phyloP scores from a whole-genome alignment of 495 filamentous ascomycete genomes.

The Lophiotrema nucula region DNA sequence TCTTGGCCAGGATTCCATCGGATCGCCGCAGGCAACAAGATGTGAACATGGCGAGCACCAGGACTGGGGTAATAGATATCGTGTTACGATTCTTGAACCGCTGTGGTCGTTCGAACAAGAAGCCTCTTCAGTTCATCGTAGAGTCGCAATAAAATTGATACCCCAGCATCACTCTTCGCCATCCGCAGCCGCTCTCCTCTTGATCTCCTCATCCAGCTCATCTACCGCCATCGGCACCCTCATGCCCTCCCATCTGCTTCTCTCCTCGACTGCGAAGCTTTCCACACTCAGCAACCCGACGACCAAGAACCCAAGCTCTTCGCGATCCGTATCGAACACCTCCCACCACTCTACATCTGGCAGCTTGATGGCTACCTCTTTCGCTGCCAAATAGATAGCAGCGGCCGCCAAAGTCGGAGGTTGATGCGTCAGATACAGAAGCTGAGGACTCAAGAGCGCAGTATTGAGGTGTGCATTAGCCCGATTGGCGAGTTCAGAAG shows the following conservation, averaged over 20 bases:
- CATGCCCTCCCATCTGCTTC: constrained; percentile 46
- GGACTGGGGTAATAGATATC: too few relatives aligned
- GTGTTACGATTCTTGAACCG: too few relatives aligned
- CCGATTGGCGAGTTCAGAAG: constrained; percentile 53
- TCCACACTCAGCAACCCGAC: constrained; percentile 81
- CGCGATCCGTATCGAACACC: constrained; percentile 94
- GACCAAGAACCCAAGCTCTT: constrained; percentile 91
- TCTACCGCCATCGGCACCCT: constrained; percentile 49
- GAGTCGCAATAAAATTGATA: too few relatives aligned
- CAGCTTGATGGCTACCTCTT: constrained; percentile 72
- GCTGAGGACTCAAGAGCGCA: constrained; percentile 78
- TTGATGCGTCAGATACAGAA: constrained; percentile 89
- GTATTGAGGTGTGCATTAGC: constrained; percentile 78
- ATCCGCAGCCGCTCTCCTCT: constrained; percentile 48
- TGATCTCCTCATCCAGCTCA: constrained; percentile 61
- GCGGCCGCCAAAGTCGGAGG: constrained; percentile 81
- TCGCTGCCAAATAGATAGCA: constrained; percentile 83
- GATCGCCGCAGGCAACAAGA: too few relatives aligned
- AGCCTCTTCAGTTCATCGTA: too few relatives aligned
- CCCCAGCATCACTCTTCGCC: too few relatives aligned
- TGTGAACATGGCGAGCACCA: too few relatives aligned
- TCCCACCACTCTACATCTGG: constrained; percentile 92
- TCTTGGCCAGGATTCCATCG: too few relatives aligned
- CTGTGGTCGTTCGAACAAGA: too few relatives aligned
- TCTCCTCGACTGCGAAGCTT: constrained; percentile 61